These are phyloP conservation scores for Geranium brycei DNA, from an alignment of 345 rosid species.

Conservation along the genomic window DNA sequence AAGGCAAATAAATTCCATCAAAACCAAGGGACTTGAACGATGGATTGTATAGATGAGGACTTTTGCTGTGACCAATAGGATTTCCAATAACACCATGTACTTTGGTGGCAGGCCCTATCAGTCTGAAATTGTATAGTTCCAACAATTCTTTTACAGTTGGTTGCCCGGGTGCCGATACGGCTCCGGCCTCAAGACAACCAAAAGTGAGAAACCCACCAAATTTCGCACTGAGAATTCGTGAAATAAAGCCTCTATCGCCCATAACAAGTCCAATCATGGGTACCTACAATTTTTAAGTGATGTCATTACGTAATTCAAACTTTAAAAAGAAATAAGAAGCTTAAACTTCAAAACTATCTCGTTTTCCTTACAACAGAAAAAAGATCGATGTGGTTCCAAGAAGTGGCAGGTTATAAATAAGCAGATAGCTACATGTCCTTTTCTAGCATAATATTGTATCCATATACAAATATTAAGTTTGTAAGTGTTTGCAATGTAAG, in stretches of 20 bases:
- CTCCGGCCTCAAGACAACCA: slow-evolving; percentile 38
- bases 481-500: background rate
- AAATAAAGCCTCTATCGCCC: slow-evolving; percentile 53
- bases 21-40: slow-evolving; percentile 38
- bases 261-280: slow-evolving; percentile 47
- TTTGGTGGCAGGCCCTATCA: slow-evolving; percentile 42
- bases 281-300: slow-evolving; percentile 22
- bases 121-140: slow-evolving; percentile 40
- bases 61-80: slow-evolving; percentile 55
- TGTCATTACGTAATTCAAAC: slow-evolving; percentile 1
- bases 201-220: slow-evolving; percentile 53
- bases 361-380: background rate
- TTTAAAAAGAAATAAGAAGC: background rate
- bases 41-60: slow-evolving; percentile 43
- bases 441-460: background rate
- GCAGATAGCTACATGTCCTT: background rate
- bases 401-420: background rate
- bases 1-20: slow-evolving; percentile 44
- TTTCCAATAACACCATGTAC: slow-evolving; percentile 57
- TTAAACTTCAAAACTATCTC: background rate
- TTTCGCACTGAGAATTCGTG: slow-evolving; percentile 44
- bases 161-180: slow-evolving; percentile 46
- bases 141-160: slow-evolving; percentile 40
- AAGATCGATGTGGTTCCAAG: background rate
- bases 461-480: background rate